Evolutionary conservation across 2,329 filamentous ascomycete species (phyloP), one percentile per base, ranked within the genome.

Genomic region (Phialophora macrospora): DNA sequence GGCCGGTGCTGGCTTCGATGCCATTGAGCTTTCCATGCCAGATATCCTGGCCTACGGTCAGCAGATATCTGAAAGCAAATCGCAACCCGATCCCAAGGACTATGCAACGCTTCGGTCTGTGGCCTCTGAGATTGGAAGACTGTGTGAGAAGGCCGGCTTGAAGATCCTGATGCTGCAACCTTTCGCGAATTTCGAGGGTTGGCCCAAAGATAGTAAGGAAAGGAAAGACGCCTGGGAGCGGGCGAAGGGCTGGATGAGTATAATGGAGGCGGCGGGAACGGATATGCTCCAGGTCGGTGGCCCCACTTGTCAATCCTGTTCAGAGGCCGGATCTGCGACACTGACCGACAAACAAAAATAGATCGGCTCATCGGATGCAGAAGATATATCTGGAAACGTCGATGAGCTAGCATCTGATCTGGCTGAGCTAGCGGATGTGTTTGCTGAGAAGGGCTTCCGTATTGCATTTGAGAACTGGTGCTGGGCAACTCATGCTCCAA

Each of bases 391-490:
- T 0, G 78, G 76, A 0, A 80, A 84, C 5, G 77, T 81, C 5
- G 78, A 80, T 0, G 78, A 81, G 8, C 81, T 90, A 22, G 84
- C 89, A 0, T 73, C 76, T 0, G 89, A 93, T 70, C 80, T 93
- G 0, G 81, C 82, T 1, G 82, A 87, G 63, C 79, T 93, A 6
- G 87, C 86, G 1, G 87, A 90, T 62, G 77, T 90, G 59, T 80
- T 90, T 1, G 83, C 83, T 0, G 74, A 80, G 24, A 82, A 85
- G 55, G 81, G 82, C 0, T 85, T 87, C 74, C 82, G 84, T 6
- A 78, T 93, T 20, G 89, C 90, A 0, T 93, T 93, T 71, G 90
- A 93, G 77, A 92, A 93, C 73, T 93, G 90, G 89, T 92, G 90
- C 77, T 93, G 90, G 90, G 87, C 87, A 0, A 91, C 89, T 0